Conservation (phyloP, 2,329 filamentous ascomycete genomes). For the Graphium sp. region DNA sequence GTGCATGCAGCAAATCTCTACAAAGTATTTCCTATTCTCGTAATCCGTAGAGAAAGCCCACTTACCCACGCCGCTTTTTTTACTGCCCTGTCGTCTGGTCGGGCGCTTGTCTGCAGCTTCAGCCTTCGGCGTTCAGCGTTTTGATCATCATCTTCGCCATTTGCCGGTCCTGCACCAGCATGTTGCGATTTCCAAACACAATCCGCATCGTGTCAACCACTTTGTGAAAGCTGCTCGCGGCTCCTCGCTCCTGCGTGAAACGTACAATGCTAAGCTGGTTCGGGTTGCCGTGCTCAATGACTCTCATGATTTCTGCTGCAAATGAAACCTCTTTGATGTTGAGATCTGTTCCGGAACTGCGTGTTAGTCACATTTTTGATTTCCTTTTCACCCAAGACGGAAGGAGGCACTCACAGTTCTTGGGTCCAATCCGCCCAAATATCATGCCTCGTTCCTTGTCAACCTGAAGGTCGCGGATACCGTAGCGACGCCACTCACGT, state of each 20-base stretch:
- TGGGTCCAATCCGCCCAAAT: conserved; percentile 56
- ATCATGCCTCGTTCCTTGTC: conserved; percentile 69
- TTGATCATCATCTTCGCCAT: conserved; percentile 61
- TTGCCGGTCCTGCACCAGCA: conserved; percentile 51
- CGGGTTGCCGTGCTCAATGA: conserved; percentile 69
- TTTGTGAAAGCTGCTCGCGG: conserved; percentile 73
- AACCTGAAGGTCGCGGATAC: conserved; percentile 63
- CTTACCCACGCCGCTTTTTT: too few species aligned
- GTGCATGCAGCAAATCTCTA: too few species aligned
- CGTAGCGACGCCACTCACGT: conserved; percentile 65
- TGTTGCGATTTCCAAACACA: conserved; percentile 45
- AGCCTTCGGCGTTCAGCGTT: conserved; percentile 32
- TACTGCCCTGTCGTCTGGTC: too few species aligned
- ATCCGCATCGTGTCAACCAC: conserved; percentile 63
- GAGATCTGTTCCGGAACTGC: conserved; percentile 37
- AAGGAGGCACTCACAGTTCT: conserved; percentile 51
- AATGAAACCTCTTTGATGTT: conserved; percentile 79
- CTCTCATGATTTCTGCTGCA: conserved; percentile 72
- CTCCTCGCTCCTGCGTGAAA: conserved; percentile 82
- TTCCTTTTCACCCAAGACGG: not conserved
- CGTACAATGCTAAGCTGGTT: conserved; percentile 65
- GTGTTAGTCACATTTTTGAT: not conserved
- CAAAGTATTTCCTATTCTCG: too few species aligned
- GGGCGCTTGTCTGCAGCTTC: too few species aligned
- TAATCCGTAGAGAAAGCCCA: too few species aligned